A percentile compares a stretch with the other conserved stretches of the same genome.
Evolutionary conservation across 2,329 filamentous ascomycete species (phyloP).

Genomic region (Lasiodiplodia sp.): DNA sequence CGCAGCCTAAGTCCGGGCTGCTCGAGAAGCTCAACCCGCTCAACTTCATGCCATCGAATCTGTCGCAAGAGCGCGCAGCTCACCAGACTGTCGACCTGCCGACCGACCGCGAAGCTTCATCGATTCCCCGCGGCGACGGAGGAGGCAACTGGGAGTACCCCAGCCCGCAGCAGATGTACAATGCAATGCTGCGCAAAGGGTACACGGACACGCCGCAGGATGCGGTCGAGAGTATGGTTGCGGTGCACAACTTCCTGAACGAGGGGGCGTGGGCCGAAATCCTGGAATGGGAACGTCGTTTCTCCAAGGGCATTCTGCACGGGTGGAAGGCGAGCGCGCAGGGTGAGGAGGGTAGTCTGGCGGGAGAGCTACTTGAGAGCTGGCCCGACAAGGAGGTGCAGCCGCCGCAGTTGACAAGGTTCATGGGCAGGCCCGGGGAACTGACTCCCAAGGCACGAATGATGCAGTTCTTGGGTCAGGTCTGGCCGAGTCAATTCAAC

Average conservation of each 20-base stretch:
- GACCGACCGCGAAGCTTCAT: conserved; percentile 81
- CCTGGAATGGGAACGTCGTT: conserved; percentile 89
- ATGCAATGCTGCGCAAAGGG: conserved; percentile 93
- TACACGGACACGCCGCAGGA: conserved; percentile 94
- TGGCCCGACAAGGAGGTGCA: conserved; percentile 46
- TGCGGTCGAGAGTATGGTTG: conserved; percentile 95
- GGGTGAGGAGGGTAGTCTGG: conserved; percentile 70
- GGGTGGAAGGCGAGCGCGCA: conserved; percentile 78
- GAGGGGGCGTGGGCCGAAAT: conserved; percentile 98
- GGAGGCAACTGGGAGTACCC: conserved; percentile 95
- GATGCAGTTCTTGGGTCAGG: conserved; percentile 77
- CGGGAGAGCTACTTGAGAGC: conserved; percentile 47
- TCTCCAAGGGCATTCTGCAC: conserved; percentile 73
- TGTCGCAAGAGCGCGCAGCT: conserved; percentile 80
- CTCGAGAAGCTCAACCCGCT: conserved; percentile 76
- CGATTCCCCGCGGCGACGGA: conserved; percentile 84
- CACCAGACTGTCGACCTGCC: conserved; percentile 78
- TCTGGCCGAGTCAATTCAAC: conserved; percentile 81
- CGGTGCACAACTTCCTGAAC: conserved; percentile 97
- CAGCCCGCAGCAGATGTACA: conserved; percentile 99
- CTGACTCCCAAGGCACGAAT: conserved; percentile 91
- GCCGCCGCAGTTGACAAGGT: conserved; percentile 79
- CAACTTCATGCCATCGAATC: conserved; percentile 92
- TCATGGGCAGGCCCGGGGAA: conserved; percentile 88
- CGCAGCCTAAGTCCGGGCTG: conserved; percentile 53